Evolutionary conservation across 2,329 filamentous ascomycete genomes (phyloP), one percentile per base, ranked within the genome.

Genomic region (Penicillium sp.): DNA sequence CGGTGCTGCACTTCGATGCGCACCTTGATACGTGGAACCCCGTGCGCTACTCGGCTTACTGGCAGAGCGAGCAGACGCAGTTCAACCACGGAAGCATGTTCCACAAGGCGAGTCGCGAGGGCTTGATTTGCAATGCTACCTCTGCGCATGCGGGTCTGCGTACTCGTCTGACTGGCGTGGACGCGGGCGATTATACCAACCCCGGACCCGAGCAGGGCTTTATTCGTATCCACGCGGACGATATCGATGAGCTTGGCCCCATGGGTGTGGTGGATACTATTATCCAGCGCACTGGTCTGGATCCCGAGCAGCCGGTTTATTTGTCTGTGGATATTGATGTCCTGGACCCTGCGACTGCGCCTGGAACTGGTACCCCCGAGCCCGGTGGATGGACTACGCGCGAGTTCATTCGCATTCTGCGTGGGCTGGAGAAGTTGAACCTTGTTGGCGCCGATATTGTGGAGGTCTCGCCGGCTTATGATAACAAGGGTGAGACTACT

Each of bases 21-120:
- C 87, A 94, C 65, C 77, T 93, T 1, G 88, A 93, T 64, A 93
- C 88, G 2, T 93, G 88, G 87, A 84, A 91, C 64, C 87, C 88
- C 2, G 79, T 68, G 27, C 69, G 87, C 57, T 95, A 94, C 68
- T 86, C 87, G 0, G 83, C 79, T 13, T 81, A 83, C 45, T 95
- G 89, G 89, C 68, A 74, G 6, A 78, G 77, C 2, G 77, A 81
- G 49, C 86, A 88, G 66, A 78, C 81, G 2, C 79, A 84, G 57
- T 93, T 94, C 73, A 95, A 84, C 62, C 89, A 95, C 68, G 89
- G 90, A 4, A 87, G 81, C 56, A 93, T 95, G 83, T 95, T 95
- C 76, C 91, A 88, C 85, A 79, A 91, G 56, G 89, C 89, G 5
- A 83, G 84, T 40, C 82, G 83, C 24, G 89, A 95, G 66, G 87